These are phyloP conservation scores for Hygrocybe coccinea DNA, from an alignment of 768 basidiomycete genomes.

Conservation along the genomic window DNA sequence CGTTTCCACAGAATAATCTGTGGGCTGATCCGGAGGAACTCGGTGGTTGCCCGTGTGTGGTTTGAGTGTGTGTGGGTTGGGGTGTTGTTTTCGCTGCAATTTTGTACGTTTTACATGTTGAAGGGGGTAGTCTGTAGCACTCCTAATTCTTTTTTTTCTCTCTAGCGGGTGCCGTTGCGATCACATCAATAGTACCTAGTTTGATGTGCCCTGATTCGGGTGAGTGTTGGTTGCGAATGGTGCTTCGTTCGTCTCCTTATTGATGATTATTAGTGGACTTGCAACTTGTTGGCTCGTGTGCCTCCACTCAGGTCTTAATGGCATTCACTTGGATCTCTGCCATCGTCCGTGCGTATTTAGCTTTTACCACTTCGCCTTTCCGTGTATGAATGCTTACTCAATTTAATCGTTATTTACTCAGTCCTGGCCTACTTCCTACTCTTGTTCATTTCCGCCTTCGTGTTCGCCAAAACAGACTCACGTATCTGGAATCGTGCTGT, in stretches of 20 bases:
- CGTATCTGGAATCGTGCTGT: constrained; percentile 50
- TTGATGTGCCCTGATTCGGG: constrained; percentile 22
- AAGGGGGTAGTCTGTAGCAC: neutral
- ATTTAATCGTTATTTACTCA: constrained; percentile 29
- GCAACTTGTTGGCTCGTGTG: constrained; percentile 33
- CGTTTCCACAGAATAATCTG: constrained; percentile 44
- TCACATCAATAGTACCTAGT: constrained; percentile 37
- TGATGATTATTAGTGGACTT: constrained; percentile 5
- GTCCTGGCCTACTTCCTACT: constrained; percentile 57
- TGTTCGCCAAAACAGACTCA: constrained; percentile 41
- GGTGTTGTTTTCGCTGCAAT: constrained; percentile 52
- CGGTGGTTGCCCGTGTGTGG: constrained; percentile 60
- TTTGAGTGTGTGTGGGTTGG: constrained; percentile 64
- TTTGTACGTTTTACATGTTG: constrained; percentile 43
- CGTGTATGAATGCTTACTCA: constrained; percentile 6
- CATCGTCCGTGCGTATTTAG: constrained; percentile 34
- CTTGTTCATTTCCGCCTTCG: constrained; percentile 41
- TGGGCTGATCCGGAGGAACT: constrained; percentile 49
- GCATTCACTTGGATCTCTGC: constrained; percentile 57
- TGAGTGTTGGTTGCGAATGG: neutral
- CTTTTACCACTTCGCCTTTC: neutral
- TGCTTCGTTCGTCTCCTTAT: neutral
- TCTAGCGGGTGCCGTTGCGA: constrained; percentile 51
- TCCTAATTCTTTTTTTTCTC: constrained; percentile 1
- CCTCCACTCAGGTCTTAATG: constrained; percentile 50